Conservation (phyloP, 2,329 filamentous ascomycete species). For the Clonostachys rosea region DNA sequence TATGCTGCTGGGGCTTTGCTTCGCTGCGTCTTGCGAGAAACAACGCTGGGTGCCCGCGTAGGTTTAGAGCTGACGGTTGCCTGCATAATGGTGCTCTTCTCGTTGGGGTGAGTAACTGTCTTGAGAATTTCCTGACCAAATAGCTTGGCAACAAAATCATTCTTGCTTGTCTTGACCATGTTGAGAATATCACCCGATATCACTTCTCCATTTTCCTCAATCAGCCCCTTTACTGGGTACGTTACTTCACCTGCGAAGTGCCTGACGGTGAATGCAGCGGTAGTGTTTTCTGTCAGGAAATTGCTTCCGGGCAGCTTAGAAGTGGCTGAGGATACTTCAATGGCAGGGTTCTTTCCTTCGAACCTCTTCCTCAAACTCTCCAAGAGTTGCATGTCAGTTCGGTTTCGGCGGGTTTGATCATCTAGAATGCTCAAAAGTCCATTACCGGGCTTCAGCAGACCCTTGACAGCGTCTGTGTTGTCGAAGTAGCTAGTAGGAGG, state of each 20-base stretch:
- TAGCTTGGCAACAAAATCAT: slow-evolving; percentile 80
- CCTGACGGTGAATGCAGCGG: slow-evolving; percentile 81
- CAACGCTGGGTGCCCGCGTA: slow-evolving; percentile 86
- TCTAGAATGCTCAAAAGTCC: slow-evolving; percentile 91
- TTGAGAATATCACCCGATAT: slow-evolving; percentile 96
- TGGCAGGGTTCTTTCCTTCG: slow-evolving; percentile 88
- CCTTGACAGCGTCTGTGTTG: slow-evolving; percentile 90
- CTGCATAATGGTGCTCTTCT: slow-evolving; percentile 88
- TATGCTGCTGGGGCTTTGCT: slow-evolving; percentile 21
- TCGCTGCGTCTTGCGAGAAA: slow-evolving; percentile 66
- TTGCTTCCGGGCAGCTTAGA: slow-evolving; percentile 82
- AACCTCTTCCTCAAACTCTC: slow-evolving; percentile 92
- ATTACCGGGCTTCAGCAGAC: slow-evolving; percentile 86
- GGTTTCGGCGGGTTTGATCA: slow-evolving; percentile 87
- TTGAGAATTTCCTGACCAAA: slow-evolving; percentile 96
- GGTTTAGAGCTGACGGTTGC: slow-evolving; percentile 96
- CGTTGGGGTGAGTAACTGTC: slow-evolving; percentile 88
- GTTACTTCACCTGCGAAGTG: slow-evolving; percentile 97
- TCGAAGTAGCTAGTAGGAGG: slow-evolving; percentile 95
- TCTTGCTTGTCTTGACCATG: slow-evolving; percentile 82
- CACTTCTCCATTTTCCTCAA: slow-evolving; percentile 94
- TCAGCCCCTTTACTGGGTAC: slow-evolving; percentile 78
- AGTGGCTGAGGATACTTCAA: slow-evolving; percentile 70
- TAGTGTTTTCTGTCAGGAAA: slow-evolving; percentile 76
- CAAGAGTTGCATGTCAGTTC: slow-evolving; percentile 83